A percentile compares a stretch with the other conserved stretches of the same genome.
Evolutionary conservation across 1,284 basidiomycete species (phyloP).

Genomic region (Ustilago cynodontis): DNA sequence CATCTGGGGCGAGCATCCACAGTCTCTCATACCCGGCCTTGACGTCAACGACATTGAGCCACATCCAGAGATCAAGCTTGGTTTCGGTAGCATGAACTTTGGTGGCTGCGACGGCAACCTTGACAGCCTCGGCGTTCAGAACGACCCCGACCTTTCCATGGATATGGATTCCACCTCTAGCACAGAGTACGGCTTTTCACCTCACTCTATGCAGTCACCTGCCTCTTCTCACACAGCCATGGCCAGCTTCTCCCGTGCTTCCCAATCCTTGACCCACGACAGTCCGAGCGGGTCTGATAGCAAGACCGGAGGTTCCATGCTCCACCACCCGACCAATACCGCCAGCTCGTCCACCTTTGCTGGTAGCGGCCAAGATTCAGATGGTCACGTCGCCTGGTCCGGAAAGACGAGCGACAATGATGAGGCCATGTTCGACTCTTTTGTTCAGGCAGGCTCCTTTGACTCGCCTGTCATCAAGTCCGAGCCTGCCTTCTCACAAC

Average conservation of each 20-base stretch:
- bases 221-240: conserved; percentile 44
- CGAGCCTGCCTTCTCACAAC: conserved; percentile 11
- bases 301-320: conserved; percentile 34
- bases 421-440: conserved; percentile 65
- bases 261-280: conserved; percentile 34
- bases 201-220: conserved; percentile 45
- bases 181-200: conserved; percentile 51
- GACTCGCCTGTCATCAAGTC: conserved; percentile 38
- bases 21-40: conserved; percentile 20
- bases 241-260: conserved; percentile 31
- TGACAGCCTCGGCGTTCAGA: conserved; percentile 20
- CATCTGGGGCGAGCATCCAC: conserved; percentile 39
- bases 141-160: conserved; percentile 47
- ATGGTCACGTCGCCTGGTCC: conserved; percentile 34
- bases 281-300: conserved; percentile 48
- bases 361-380: conserved; percentile 51
- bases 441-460: conserved; percentile 61
- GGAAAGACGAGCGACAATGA: conserved; percentile 51
- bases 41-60: conserved; percentile 16
- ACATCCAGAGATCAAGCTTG: conserved; percentile 13
- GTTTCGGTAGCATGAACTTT: conserved; percentile 42
- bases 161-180: conserved; percentile 50
- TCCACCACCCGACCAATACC: conserved; percentile 12
- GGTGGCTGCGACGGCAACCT: conserved; percentile 42
- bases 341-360: conserved; percentile 34